Evolutionary conservation across 2,329 filamentous ascomycete genomes (phyloP).

Genomic region (Fusarium praegraminearum): DNA sequence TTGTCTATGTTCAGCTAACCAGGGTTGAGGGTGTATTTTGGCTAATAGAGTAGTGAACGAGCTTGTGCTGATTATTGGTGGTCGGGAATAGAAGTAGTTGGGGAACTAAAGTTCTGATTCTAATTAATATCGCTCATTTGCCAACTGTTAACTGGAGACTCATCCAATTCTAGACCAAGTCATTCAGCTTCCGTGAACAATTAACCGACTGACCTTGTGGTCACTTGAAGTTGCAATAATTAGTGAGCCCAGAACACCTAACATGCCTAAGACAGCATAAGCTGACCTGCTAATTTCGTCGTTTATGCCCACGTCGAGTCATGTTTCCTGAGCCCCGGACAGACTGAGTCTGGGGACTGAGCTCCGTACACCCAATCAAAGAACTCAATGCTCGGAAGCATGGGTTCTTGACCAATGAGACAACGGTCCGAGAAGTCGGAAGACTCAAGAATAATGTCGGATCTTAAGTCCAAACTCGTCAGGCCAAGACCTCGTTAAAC

Average conservation of each 20-base stretch:
- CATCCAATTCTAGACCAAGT: not conserved
- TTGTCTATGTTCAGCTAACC: not conserved
- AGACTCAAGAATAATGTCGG: not conserved
- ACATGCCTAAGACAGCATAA: not conserved
- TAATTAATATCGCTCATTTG: not conserved
- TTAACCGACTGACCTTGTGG: not conserved
- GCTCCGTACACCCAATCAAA: not conserved
- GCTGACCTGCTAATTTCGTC: not conserved
- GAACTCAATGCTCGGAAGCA: not conserved
- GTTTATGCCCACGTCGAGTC: not conserved
- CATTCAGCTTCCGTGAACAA: not conserved
- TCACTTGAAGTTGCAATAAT: not conserved
- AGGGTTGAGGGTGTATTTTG: not conserved
- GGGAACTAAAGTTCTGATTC: not conserved
- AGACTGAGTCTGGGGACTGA: not conserved
- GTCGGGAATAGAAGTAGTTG: not conserved
- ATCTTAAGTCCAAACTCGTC: not conserved
- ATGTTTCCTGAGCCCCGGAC: not conserved
- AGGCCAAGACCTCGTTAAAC: constrained; percentile 6
- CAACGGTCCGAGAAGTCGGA: not conserved
- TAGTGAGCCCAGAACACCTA: no score
- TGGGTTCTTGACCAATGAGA: accelerated
- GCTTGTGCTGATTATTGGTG: not conserved
- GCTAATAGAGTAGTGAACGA: not conserved
- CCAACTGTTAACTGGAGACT: not conserved